These are phyloP conservation scores for Candida nanaspora DNA, from an alignment of 805 yeast genomes.

Conservation along the genomic window DNA sequence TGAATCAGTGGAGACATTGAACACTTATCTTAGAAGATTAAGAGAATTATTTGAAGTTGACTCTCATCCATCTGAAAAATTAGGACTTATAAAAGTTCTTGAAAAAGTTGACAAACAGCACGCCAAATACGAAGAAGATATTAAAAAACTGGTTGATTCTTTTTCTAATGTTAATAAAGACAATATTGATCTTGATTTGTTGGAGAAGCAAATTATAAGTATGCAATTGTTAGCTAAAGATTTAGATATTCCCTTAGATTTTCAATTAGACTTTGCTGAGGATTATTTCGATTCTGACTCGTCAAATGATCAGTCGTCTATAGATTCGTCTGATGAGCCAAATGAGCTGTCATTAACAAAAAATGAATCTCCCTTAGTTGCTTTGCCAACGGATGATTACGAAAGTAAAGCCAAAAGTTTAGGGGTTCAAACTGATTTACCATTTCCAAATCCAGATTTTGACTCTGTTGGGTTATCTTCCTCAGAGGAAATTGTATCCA, in stretches of 20 bases:
- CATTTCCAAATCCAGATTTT: slow-evolving; percentile 24
- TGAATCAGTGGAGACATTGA: slow-evolving; percentile 16
- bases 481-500: slow-evolving; percentile 45
- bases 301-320: slow-evolving; percentile 1
- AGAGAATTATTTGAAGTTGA: slow-evolving; percentile 16
- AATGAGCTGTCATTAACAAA: slow-evolving; percentile 1
- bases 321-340: not conserved
- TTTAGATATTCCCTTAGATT: slow-evolving; percentile 50
- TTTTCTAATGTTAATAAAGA: slow-evolving; percentile 14
- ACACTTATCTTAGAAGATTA: slow-evolving; percentile 20
- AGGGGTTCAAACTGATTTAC: slow-evolving; percentile 29
- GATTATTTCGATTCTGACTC: slow-evolving; percentile 7
- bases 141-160: slow-evolving; percentile 21
- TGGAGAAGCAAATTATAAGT: slow-evolving; percentile 54
- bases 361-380: not conserved
- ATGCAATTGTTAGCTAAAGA: slow-evolving; percentile 61
- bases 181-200: slow-evolving; percentile 36
- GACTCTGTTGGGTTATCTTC: slow-evolving; percentile 42
- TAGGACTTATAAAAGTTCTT: slow-evolving; percentile 36
- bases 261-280: slow-evolving; percentile 33
- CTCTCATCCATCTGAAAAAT: slow-evolving; percentile 27
- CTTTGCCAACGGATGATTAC: slow-evolving; percentile 21
- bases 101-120: slow-evolving; percentile 34
- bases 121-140: slow-evolving; percentile 24
- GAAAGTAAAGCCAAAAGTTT: slow-evolving; percentile 31